Percentiles rank a stretch among this genome's conserved stretches.
Conservation (phyloP, 345 rosid genomes). For the Populus pruinosa region DNA sequence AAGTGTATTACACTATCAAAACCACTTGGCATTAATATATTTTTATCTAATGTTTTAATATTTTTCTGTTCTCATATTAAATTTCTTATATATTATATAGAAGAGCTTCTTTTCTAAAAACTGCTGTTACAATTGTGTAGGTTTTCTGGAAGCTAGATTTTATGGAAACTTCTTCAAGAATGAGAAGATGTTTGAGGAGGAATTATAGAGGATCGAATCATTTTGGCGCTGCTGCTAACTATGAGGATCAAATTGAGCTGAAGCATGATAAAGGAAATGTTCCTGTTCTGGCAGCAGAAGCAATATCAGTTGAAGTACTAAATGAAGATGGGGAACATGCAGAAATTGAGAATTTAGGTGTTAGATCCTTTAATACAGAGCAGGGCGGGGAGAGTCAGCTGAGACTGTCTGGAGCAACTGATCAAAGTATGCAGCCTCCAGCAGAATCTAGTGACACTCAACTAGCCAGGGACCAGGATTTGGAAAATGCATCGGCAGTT, state of each 20-base stretch:
- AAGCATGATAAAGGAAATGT: conserved; percentile 45
- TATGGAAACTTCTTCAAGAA: conserved; percentile 93
- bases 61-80: neutral
- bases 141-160: conserved; percentile 95
- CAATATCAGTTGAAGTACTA: conserved; percentile 64
- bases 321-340: conserved; percentile 79
- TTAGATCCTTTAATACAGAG: conserved; percentile 40
- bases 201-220: conserved; percentile 80
- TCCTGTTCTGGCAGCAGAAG: conserved; percentile 82
- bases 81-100: conserved; percentile 1
- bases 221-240: conserved; percentile 89
- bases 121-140: conserved; percentile 36
- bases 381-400: conserved; percentile 40
- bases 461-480: conserved; percentile 46
- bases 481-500: conserved; percentile 53
- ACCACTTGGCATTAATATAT: neutral
- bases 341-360: conserved; percentile 58
- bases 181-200: conserved; percentile 85
- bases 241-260: conserved; percentile 53
- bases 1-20: neutral
- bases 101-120: conserved; percentile 9
- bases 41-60: neutral
- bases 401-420: conserved; percentile 44
- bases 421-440: conserved; percentile 44
- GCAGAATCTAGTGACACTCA: conserved; percentile 48